phyloP scores from a whole-genome alignment of 371 early-diverging fungal species.

The Lichtheimia ramosa region DNA sequence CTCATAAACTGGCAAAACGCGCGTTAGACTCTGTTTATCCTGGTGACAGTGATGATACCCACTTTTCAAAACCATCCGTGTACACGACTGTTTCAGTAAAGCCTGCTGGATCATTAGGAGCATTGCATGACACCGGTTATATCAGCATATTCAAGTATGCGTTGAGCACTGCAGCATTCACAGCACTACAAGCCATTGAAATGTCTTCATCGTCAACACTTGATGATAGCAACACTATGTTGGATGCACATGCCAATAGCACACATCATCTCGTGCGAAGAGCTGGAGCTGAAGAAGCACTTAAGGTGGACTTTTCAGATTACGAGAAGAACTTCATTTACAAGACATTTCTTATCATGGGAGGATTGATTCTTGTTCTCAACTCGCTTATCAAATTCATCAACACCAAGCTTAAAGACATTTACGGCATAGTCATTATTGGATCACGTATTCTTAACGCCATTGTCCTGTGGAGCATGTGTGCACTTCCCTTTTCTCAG shows the following conservation, averaged over 20 bases:
- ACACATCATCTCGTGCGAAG: slow-evolving; percentile 7
- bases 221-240: not conserved
- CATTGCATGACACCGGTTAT: slow-evolving; percentile 10
- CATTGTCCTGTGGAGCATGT: slow-evolving; percentile 43
- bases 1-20: slow-evolving; percentile 4
- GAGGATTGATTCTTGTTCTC: slow-evolving; percentile 41
- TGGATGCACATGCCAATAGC: not conserved
- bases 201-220: not conserved
- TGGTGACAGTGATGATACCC: not conserved
- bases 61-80: not conserved
- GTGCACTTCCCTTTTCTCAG: slow-evolving; percentile 48
- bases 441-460: slow-evolving; percentile 41
- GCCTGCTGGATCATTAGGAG: not conserved
- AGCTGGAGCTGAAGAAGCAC: slow-evolving; percentile 12
- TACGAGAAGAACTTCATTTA: slow-evolving; percentile 44
- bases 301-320: slow-evolving; percentile 21
- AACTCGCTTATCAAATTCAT: slow-evolving; percentile 51
- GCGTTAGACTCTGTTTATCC: slow-evolving; percentile 1
- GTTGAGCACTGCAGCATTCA: slow-evolving; percentile 8
- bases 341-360: slow-evolving; percentile 48
- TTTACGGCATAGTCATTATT: slow-evolving; percentile 48
- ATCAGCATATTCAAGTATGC: slow-evolving; percentile 14
- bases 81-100: not conserved
- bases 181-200: slow-evolving; percentile 14
- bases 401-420: slow-evolving; percentile 42